Evolutionary conservation across 148 eudicot genomes (phyloP).

Genomic region (Arctostaphylos glauca): DNA sequence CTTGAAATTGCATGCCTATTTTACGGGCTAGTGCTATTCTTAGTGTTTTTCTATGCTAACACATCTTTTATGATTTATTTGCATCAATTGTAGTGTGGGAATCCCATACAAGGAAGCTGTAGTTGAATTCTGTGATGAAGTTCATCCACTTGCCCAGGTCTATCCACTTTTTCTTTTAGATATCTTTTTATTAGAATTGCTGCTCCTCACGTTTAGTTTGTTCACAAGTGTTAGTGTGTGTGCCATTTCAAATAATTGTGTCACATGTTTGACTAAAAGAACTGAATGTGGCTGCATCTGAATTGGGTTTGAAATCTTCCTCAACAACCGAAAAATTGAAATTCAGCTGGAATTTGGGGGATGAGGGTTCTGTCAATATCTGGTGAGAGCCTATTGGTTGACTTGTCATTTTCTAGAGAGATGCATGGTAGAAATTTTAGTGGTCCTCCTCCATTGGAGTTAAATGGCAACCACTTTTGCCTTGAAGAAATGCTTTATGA

Average conservation of each 20-base stretch:
- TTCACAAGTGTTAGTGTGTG: neutral
- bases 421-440: neutral
- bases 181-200: neutral
- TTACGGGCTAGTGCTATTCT: neutral
- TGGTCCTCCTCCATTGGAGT: neutral
- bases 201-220: neutral
- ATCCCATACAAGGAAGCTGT: slow-evolving; percentile 61
- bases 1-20: neutral
- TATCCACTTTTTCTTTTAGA: neutral
- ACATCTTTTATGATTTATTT: neutral
- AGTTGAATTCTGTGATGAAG: slow-evolving; percentile 41
- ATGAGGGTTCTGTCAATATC: neutral
- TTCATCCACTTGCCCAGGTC: slow-evolving; percentile 59
- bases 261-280: neutral
- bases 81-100: slow-evolving; percentile 37
- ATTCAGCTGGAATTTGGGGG: neutral
- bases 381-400: neutral
- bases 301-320: slow-evolving; percentile 3
- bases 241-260: neutral
- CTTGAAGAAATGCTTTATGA: neutral
- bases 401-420: neutral
- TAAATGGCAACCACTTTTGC: neutral
- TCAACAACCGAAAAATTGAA: neutral
- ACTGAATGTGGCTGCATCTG: neutral
- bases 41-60: neutral